These are phyloP conservation scores for Sarocladium kiliense DNA, from an alignment of 2,329 filamentous ascomycete genomes.

Conservation along the genomic window DNA sequence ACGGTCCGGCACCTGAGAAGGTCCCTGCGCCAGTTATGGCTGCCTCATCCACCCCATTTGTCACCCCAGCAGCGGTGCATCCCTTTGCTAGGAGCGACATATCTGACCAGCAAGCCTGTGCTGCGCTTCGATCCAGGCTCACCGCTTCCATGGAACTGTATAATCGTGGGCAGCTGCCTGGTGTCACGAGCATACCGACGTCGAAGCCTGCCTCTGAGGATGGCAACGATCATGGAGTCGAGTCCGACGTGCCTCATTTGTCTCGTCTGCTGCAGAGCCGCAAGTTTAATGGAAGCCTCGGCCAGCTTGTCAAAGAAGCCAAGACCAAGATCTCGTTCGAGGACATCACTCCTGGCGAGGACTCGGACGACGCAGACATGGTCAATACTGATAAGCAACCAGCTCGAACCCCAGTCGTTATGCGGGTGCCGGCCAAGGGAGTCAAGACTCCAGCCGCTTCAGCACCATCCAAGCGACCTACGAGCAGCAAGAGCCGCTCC, in stretches of 20 bases:
- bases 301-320: slow-evolving; percentile 53
- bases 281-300: slow-evolving; percentile 57
- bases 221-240: slow-evolving; percentile 26
- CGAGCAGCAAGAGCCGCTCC: slow-evolving; percentile 50
- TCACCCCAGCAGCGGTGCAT: slow-evolving; percentile 21
- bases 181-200: slow-evolving; percentile 40
- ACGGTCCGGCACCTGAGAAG: slow-evolving; percentile 20
- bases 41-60: not conserved
- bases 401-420: slow-evolving; percentile 35
- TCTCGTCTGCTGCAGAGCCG: slow-evolving; percentile 59
- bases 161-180: slow-evolving; percentile 45
- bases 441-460: slow-evolving; percentile 44
- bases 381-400: slow-evolving; percentile 13
- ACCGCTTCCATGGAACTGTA: slow-evolving; percentile 48
- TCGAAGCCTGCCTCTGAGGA: slow-evolving; percentile 4
- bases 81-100: slow-evolving; percentile 38
- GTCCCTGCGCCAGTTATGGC: slow-evolving; percentile 2
- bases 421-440: slow-evolving; percentile 55
- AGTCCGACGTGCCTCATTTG: slow-evolving; percentile 59
- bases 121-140: slow-evolving; percentile 47
- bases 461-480: slow-evolving; percentile 36
- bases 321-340: slow-evolving; percentile 49
- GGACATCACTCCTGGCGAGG: slow-evolving; percentile 47
- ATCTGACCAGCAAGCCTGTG: slow-evolving; percentile 46
- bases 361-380: slow-evolving; percentile 36